phyloP scores from a whole-genome alignment of 1,139 yeast genomes.

The Tardiomyces depauwii region DNA sequence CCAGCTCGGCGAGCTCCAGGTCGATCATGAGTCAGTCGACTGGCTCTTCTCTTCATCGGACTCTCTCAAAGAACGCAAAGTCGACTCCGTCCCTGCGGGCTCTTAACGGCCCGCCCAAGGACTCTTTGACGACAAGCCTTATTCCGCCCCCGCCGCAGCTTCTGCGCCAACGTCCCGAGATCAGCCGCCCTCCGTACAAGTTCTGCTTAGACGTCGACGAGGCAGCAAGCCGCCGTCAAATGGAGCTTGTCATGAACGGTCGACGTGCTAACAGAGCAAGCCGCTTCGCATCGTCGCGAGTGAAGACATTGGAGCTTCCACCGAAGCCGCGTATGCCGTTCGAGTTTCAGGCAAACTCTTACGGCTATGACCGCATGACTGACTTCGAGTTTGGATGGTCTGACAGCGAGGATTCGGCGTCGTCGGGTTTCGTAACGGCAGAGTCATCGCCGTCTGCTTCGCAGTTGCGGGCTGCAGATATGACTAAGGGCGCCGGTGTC shows the following conservation, averaged over 20 bases:
- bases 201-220: constrained; percentile 14
- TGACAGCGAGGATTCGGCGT: constrained; percentile 4
- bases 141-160: constrained; percentile 24
- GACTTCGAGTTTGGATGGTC: constrained; percentile 6
- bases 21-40: neutral
- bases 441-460: neutral
- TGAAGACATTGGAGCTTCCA: neutral
- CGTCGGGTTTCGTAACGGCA: neutral
- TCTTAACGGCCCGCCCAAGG: neutral
- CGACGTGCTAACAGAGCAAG: neutral
- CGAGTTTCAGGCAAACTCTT: constrained; percentile 17
- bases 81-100: too few relatives aligned
- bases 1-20: neutral
- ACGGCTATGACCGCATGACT: constrained; percentile 23
- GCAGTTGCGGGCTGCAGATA: neutral
- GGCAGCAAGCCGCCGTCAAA: neutral
- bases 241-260: neutral
- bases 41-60: neutral
- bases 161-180: constrained; percentile 18
- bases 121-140: neutral
- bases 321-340: neutral
- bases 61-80: neutral
- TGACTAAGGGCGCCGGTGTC: neutral
- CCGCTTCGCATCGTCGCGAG: neutral
- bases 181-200: constrained; percentile 15